phyloP scores from a whole-genome alignment of 2,329 filamentous ascomycete species.

The Pyrenophora tritici-repentis region DNA sequence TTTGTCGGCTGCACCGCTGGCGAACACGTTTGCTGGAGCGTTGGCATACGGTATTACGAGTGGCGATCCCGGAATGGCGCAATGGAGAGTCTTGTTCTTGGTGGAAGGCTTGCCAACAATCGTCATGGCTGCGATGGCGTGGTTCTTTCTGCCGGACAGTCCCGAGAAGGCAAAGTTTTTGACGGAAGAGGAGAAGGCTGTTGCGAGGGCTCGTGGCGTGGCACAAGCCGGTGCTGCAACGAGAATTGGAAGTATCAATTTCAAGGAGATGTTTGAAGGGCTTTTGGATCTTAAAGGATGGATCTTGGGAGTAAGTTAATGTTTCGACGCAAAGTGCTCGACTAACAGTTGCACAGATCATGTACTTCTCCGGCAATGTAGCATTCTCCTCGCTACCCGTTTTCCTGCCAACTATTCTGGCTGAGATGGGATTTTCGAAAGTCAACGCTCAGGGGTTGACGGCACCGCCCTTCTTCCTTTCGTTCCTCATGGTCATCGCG shows the following conservation, averaged over 20 bases:
- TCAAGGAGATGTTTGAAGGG: conserved; percentile 37
- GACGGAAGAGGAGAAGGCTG: conserved; percentile 47
- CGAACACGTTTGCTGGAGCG: conserved; percentile 77
- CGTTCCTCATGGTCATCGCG: conserved; percentile 65
- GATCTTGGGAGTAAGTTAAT: conserved; percentile 38
- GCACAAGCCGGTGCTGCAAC: conserved; percentile 36
- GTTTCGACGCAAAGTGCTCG: not conserved
- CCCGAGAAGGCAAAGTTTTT: conserved; percentile 52
- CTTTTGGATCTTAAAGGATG: conserved; percentile 42
- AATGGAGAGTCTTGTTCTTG: conserved; percentile 65
- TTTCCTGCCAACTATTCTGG: conserved; percentile 51
- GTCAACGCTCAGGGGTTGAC: conserved; percentile 73
- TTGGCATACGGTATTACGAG: conserved; percentile 62
- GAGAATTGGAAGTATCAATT: conserved; percentile 35
- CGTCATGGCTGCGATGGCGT: conserved; percentile 49
- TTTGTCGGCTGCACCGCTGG: conserved; percentile 64
- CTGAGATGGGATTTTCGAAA: conserved; percentile 68
- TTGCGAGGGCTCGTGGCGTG: conserved; percentile 38
- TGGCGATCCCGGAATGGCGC: conserved; percentile 59
- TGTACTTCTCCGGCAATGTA: conserved; percentile 47
- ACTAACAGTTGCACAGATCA: conserved; percentile 25
- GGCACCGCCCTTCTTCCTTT: conserved; percentile 71
- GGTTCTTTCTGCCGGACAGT: conserved; percentile 52
- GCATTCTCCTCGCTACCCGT: conserved; percentile 60
- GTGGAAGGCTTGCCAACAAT: conserved; percentile 53